A percentile compares a stretch with the other conserved stretches of the same genome.
Evolutionary conservation across 176 grass and related monocot species (phyloP).

Genomic region (Aegilops speltoides): DNA sequence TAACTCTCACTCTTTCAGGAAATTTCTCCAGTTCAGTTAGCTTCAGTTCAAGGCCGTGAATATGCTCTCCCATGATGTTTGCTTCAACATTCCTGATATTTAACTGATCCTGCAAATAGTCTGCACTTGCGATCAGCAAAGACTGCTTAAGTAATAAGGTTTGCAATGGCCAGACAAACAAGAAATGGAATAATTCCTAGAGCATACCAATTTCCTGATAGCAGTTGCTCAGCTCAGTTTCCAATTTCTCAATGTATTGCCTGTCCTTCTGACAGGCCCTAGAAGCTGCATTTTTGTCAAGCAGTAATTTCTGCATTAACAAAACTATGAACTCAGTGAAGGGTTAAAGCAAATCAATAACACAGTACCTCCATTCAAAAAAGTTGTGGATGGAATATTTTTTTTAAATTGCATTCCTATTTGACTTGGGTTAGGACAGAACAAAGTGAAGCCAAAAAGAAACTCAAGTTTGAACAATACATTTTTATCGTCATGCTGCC

Average conservation of each 20-base stretch:
- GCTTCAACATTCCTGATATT: conserved; percentile 79
- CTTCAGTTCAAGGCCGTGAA: conserved; percentile 85
- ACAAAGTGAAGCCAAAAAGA: neutral
- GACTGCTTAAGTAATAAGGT: conserved; percentile 8
- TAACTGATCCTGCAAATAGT: conserved; percentile 97
- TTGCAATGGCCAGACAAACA: conserved; percentile 3
- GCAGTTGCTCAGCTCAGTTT: conserved; percentile 78
- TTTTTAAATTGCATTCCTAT: neutral
- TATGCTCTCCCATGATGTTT: conserved; percentile 87
- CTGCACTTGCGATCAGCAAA: conserved; percentile 46
- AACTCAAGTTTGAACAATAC: neutral
- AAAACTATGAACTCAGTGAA: conserved; percentile 32
- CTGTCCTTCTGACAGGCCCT: conserved; percentile 57
- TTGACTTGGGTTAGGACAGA: neutral
- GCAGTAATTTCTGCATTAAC: conserved; percentile 54
- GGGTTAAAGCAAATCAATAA: neutral
- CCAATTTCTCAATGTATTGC: conserved; percentile 64
- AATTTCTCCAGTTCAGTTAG: conserved; percentile 77
- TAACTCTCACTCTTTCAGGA: conserved; percentile 56
- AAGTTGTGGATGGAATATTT: neutral
- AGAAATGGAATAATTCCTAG: conserved; percentile 25
- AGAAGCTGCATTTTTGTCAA: conserved; percentile 45
- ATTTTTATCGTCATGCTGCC: neutral
- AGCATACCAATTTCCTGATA: conserved; percentile 89
- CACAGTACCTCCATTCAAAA: neutral